Conservation (phyloP, 2,329 filamentous ascomycete genomes). For the Neonectria faginata region DNA sequence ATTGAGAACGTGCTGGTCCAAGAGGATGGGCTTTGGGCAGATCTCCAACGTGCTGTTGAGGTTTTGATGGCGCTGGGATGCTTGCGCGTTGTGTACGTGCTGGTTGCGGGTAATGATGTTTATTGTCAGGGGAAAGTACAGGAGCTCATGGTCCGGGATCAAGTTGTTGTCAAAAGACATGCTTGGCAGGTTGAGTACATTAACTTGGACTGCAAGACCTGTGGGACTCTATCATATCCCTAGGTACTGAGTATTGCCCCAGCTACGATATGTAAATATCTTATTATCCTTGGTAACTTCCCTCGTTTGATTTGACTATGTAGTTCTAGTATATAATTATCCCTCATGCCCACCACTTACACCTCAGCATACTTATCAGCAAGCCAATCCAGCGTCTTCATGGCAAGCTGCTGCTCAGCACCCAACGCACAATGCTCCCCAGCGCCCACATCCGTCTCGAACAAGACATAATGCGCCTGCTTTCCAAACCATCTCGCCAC, state of each 20-base stretch:
- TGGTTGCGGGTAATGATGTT: not conserved
- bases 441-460: constrained; percentile 28
- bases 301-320: too few relatives aligned
- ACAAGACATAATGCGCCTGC: constrained; percentile 19
- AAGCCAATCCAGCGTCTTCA: constrained; percentile 25
- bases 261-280: not conserved
- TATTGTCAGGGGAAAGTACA: not conserved
- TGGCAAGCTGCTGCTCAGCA: constrained; percentile 25
- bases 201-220: not conserved
- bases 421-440: constrained; percentile 28
- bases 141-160: not conserved
- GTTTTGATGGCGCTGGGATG: not conserved
- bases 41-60: not conserved
- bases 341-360: not conserved
- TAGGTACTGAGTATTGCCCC: not conserved
- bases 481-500: constrained; percentile 26
- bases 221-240: not conserved
- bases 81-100: not conserved
- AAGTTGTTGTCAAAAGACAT: not conserved
- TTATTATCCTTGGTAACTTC: too few relatives aligned
- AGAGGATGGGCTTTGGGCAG: not conserved
- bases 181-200: not conserved
- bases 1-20: not conserved
- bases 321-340: too few relatives aligned
- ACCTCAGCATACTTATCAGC: constrained; percentile 17